Base-by-base conservation (phyloP, 805 yeast species). In the Yamadazyma phyllophila region DNA sequence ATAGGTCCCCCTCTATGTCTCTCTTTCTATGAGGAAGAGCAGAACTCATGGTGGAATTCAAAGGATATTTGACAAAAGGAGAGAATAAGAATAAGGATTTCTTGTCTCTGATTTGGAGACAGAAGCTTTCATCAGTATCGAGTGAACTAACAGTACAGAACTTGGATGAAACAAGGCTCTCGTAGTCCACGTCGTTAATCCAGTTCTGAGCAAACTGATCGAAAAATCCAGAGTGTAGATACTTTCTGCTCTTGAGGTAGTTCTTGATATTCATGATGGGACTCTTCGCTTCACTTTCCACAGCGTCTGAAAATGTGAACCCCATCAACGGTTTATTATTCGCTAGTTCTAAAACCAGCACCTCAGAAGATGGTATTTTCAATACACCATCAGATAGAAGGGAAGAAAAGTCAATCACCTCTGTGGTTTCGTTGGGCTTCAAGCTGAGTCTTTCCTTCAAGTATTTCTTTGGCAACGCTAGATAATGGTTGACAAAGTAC, bases 121-220 rank as follows among this genome's bases (percentile, higher is more conserved):
- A 77, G 43, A 60, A 66, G 36, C 78, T 63, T 12, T 60, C 55
- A 4, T 48, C 44, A 1, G 47, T 26, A 14, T 37, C 16, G 0
- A 39, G 31, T 1, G 51, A 39, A 41, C 64, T 63, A 3, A 71
- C 57, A 2, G 76, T 69, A 48, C 82, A 78, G 48, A 74, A 73
- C 1, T 61, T 59, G 0, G 80, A 74, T 38, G 67, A 67, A 2
- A 74, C 49, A 29, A 77, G 58, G 26, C 61, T 60, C 12, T 58
- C 56, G 41, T 66, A 59, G 11, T 62, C 58, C 10, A 66, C 47
- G 7, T 58, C 59, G 16, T 57, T 54, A 2, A 66, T 52, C 81
- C 80, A 77, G 10, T 57, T 59, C 20, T 55, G 52, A 0, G 78
- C 74, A 53, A 77, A 63, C 1, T 52, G 47, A 48, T 76, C 79